Percentiles rank a stretch among this genome's conserved stretches.
These are phyloP conservation scores for Ustilago shanxiensis DNA, from an alignment of 1,284 basidiomycete genomes.

Conservation along the genomic window DNA sequence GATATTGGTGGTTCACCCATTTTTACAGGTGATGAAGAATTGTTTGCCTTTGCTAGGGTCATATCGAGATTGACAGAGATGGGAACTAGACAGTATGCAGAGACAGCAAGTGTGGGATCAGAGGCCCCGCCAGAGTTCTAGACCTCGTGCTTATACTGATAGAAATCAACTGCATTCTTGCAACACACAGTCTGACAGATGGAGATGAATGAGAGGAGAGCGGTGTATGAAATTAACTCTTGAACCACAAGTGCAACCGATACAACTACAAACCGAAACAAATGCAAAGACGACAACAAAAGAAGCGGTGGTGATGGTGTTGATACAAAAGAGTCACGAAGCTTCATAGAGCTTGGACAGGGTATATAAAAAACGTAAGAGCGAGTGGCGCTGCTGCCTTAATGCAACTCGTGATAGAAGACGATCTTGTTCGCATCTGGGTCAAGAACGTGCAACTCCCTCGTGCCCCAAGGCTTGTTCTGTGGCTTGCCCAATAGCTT, in stretches of 20 bases:
- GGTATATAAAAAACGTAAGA: background rate
- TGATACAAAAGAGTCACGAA: constrained; percentile 8
- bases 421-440: constrained; percentile 60
- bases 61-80: constrained; percentile 68
- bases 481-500: constrained; percentile 51
- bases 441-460: constrained; percentile 56
- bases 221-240: constrained; percentile 11
- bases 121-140: constrained; percentile 46
- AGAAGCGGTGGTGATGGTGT: background rate
- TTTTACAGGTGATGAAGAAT: constrained; percentile 68
- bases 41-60: constrained; percentile 69
- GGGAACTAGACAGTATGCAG: constrained; percentile 61
- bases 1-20: constrained; percentile 67
- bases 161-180: background rate
- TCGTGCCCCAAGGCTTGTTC: constrained; percentile 57
- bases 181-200: background rate
- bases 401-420: constrained; percentile 40
- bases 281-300: background rate
- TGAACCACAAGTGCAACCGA: constrained; percentile 6
- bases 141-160: background rate
- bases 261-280: constrained; percentile 11
- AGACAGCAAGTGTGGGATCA: constrained; percentile 16
- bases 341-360: background rate
- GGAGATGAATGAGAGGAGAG: background rate
- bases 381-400: background rate